Evolutionary conservation across 371 early-diverging fungal species (phyloP).

Genomic region (Amoeboaphelidium occidentale): DNA sequence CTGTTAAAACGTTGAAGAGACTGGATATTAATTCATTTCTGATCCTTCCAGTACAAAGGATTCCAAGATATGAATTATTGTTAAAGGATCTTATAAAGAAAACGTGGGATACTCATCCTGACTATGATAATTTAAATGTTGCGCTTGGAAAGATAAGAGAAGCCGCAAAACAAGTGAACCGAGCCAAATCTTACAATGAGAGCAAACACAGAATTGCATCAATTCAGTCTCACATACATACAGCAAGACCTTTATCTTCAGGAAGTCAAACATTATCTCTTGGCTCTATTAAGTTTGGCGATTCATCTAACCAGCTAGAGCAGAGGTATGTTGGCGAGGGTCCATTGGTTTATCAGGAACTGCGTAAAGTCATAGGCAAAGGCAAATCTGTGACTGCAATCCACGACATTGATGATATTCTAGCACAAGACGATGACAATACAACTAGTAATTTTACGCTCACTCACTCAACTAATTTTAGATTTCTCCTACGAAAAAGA

Average conservation of each 20-base stretch:
- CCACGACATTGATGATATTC: no score
- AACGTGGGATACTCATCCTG: constrained; percentile 31
- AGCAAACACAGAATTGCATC: neutral
- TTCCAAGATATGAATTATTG: constrained; percentile 48
- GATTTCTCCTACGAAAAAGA: no score
- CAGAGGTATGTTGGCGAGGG: neutral
- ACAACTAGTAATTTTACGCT: no score
- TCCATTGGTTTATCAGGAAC: neutral
- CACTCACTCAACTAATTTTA: no score
- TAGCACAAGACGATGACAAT: no score
- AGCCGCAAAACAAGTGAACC: neutral
- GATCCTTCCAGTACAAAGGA: constrained; percentile 51
- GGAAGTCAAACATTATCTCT: neutral
- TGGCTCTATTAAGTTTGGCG: no score
- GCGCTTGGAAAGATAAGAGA: constrained; percentile 26
- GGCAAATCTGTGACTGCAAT: no score
- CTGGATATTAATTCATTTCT: constrained; percentile 18
- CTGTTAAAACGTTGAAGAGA: neutral
- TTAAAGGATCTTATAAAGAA: constrained; percentile 32
- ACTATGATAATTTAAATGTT: constrained; percentile 20
- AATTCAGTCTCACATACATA: neutral
- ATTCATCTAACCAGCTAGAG: neutral
- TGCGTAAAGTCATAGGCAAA: no score
- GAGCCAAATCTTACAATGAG: neutral
- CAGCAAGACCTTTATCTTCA: neutral